phyloP scores from a whole-genome alignment of 2,329 filamentous ascomycete species.

The Pestalotiopsis sp. region DNA sequence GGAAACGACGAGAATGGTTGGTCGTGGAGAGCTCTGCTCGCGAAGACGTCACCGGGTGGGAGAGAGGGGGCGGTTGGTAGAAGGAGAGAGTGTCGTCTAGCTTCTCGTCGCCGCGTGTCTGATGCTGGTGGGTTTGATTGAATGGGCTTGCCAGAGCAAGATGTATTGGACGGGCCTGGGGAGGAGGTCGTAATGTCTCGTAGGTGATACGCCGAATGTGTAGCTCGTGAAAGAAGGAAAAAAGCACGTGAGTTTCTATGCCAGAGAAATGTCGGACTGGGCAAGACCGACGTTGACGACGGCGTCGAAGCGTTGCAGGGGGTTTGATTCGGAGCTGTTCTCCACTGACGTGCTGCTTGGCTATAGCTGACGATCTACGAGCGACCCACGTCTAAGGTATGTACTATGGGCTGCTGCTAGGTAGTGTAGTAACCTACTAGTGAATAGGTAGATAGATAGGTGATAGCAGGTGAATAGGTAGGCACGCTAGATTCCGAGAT shows the following conservation, averaged over 20 bases:
- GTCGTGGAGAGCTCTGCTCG: background rate
- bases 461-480: too few species aligned
- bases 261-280: background rate
- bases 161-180: background rate
- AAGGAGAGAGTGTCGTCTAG: background rate
- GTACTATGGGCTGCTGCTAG: background rate
- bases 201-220: background rate
- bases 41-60: background rate
- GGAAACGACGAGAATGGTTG: slow-evolving; percentile 1
- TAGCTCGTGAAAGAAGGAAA: background rate
- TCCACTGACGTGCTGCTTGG: slow-evolving; percentile 3
- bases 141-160: background rate
- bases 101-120: background rate
- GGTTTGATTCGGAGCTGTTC: background rate
- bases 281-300: background rate
- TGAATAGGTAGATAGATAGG: too few species aligned
- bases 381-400: background rate
- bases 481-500: too few species aligned
- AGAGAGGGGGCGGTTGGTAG: slow-evolving; percentile 2
- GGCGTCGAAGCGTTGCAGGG: background rate
- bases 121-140: background rate
- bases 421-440: background rate
- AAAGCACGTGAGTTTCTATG: background rate
- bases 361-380: background rate
- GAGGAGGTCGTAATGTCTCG: background rate